Percentiles rank a stretch among this genome's conserved stretches.
Conservation (phyloP, 2,329 filamentous ascomycete genomes). For the Aureobasidium namibiae region DNA sequence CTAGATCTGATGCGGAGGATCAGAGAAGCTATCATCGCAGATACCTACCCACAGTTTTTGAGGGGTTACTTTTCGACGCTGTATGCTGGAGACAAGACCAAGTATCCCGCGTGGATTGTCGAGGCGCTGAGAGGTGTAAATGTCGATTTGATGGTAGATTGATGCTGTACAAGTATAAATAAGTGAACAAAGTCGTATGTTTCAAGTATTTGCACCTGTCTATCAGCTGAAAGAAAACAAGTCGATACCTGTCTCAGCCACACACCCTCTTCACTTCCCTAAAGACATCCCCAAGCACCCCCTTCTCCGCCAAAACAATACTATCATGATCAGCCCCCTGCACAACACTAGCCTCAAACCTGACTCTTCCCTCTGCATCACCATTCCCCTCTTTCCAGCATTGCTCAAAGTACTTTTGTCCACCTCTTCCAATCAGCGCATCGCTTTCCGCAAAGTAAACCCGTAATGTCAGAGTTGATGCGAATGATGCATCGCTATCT, state of each 20-base stretch:
- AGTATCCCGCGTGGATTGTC: slow-evolving; percentile 78
- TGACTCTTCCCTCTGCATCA: slow-evolving; percentile 23
- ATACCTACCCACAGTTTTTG: slow-evolving; percentile 71
- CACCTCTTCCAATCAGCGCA: slow-evolving; percentile 34
- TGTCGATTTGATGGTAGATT: slow-evolving; percentile 56
- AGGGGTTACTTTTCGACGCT: slow-evolving; percentile 67
- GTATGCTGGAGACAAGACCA: slow-evolving; percentile 54
- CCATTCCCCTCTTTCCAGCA: slow-evolving; percentile 30
- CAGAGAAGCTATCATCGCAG: slow-evolving; percentile 70
- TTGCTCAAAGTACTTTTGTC: slow-evolving; percentile 35
- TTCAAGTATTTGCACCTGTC: too few species aligned
- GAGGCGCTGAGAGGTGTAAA: slow-evolving; percentile 70
- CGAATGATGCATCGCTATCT: neutral
- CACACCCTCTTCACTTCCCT: neutral
- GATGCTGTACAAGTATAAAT: too few species aligned
- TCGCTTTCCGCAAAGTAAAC: slow-evolving; percentile 33
- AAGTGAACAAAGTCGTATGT: too few species aligned
- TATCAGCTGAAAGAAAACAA: neutral
- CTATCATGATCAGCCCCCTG: slow-evolving; percentile 34
- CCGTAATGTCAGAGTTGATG: slow-evolving; percentile 21
- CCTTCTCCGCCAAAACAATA: slow-evolving; percentile 14
- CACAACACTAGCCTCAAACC: slow-evolving; percentile 26
- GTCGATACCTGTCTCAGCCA: neutral
- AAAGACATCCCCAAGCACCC: neutral
- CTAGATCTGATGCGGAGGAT: slow-evolving; percentile 71